Conservation (phyloP, 495 filamentous ascomycete genomes). For the Staphylotrichum longicolle region DNA sequence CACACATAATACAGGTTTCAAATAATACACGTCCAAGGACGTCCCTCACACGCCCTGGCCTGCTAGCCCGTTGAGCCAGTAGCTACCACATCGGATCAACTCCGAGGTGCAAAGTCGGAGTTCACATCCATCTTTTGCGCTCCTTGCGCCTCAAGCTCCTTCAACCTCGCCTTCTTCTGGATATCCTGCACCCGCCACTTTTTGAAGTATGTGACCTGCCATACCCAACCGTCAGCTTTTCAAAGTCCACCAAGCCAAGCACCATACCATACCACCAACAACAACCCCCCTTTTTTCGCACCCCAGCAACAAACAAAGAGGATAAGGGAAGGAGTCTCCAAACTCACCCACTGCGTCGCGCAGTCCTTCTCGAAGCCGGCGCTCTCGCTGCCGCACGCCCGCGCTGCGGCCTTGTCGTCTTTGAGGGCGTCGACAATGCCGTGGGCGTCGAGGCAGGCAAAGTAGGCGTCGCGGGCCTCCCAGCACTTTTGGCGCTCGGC, state of each 20-base stretch:
- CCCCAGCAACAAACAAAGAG: neutral
- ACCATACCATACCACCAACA: no score
- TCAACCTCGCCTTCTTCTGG: constrained; percentile 75
- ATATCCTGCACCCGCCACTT: constrained; percentile 88
- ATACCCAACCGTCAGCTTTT: no score
- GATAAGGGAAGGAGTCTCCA: neutral
- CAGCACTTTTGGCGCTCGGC: constrained; percentile 77
- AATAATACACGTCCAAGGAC: constrained; percentile 4
- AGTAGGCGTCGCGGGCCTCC: constrained; percentile 82
- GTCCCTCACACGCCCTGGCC: neutral
- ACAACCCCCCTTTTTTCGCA: no score
- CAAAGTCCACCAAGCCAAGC: no score
- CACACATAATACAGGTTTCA: neutral
- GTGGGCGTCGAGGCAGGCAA: constrained; percentile 75
- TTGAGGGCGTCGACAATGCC: constrained; percentile 82
- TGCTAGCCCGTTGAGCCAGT: no score
- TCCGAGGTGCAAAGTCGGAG: constrained; percentile 29
- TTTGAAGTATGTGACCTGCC: constrained; percentile 95
- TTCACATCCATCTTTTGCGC: constrained; percentile 57
- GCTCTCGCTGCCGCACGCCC: constrained; percentile 65
- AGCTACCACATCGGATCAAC: constrained; percentile 7
- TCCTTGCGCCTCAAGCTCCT: constrained; percentile 75
- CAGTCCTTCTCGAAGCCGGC: constrained; percentile 72
- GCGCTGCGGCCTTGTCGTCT: constrained; percentile 59
- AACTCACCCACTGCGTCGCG: constrained; percentile 44